phyloP scores from a whole-genome alignment of 805 yeast species.

The Teunomyces kruisii region DNA sequence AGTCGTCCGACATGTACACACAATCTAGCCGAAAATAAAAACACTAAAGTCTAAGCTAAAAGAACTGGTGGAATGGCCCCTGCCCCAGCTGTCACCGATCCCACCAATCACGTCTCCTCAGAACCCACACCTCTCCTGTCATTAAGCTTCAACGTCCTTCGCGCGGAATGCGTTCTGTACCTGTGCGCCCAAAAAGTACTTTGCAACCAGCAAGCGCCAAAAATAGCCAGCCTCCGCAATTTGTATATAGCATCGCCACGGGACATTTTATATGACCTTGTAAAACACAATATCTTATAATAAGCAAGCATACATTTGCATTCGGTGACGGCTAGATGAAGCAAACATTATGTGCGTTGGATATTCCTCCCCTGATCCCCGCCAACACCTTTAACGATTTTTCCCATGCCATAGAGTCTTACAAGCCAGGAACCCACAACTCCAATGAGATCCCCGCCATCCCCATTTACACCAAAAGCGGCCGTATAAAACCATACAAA shows the following conservation, averaged over 20 bases:
- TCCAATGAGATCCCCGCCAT: constrained; percentile 30
- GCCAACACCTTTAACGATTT: constrained; percentile 28
- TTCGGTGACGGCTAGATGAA: not conserved
- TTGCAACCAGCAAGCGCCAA: not conserved
- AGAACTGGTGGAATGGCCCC: too few species aligned
- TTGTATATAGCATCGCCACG: not conserved
- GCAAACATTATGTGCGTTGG: constrained; percentile 10
- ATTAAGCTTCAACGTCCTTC: not conserved
- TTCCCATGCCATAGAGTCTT: constrained; percentile 25
- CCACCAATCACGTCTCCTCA: too few species aligned
- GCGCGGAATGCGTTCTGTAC: not conserved
- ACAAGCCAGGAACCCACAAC: constrained; percentile 24
- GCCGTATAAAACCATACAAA: constrained; percentile 16
- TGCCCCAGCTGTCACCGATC: too few species aligned
- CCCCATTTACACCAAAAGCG: constrained; percentile 23
- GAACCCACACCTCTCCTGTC: too few species aligned
- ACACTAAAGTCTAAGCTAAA: too few species aligned
- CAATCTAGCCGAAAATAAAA: too few species aligned
- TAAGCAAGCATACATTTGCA: not conserved
- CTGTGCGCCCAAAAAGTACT: not conserved
- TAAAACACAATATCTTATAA: not conserved
- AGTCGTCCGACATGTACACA: too few species aligned
- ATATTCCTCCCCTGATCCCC: constrained; percentile 19
- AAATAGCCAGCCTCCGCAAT: constrained; percentile 5
- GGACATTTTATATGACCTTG: not conserved